phyloP scores from a whole-genome alignment of 2,329 filamentous ascomycete genomes.

The Fusarium sp. region DNA sequence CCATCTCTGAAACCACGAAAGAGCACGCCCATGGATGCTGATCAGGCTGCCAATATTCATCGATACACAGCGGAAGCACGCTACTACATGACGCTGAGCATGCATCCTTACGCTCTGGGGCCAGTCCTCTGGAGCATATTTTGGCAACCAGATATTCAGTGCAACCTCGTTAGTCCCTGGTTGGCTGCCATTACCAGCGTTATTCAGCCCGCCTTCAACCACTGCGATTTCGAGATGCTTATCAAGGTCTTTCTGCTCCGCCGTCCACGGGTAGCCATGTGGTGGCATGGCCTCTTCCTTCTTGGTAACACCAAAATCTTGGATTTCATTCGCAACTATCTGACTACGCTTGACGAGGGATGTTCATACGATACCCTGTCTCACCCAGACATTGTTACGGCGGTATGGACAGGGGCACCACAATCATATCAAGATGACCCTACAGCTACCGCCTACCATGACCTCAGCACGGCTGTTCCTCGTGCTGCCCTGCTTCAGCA shows the following conservation, averaged over 20 bases:
- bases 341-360: constrained; percentile 41
- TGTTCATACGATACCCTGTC: constrained; percentile 38
- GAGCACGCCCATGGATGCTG: constrained; percentile 1
- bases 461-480: constrained; percentile 23
- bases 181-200: constrained; percentile 36
- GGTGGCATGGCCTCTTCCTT: constrained; percentile 44
- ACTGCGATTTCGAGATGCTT: constrained; percentile 36
- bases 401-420: constrained; percentile 37
- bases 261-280: constrained; percentile 42
- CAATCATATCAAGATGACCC: constrained; percentile 39
- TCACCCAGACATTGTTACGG: constrained; percentile 42
- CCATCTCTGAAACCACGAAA: constrained; percentile 21
- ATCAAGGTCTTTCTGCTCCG: constrained; percentile 38
- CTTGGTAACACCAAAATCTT: constrained; percentile 34
- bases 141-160: constrained; percentile 44
- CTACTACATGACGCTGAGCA: constrained; percentile 47
- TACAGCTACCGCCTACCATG: constrained; percentile 14
- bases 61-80: constrained; percentile 32
- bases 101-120: constrained; percentile 39
- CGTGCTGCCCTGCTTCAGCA: constrained; percentile 38
- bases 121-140: constrained; percentile 46
- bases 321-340: constrained; percentile 37
- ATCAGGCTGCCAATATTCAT: constrained; percentile 23
- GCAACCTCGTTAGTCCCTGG: constrained; percentile 46
- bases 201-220: constrained; percentile 32